Conservation (phyloP, 495 filamentous ascomycete species). For the Pseudoneurospora amorphoporcata region DNA sequence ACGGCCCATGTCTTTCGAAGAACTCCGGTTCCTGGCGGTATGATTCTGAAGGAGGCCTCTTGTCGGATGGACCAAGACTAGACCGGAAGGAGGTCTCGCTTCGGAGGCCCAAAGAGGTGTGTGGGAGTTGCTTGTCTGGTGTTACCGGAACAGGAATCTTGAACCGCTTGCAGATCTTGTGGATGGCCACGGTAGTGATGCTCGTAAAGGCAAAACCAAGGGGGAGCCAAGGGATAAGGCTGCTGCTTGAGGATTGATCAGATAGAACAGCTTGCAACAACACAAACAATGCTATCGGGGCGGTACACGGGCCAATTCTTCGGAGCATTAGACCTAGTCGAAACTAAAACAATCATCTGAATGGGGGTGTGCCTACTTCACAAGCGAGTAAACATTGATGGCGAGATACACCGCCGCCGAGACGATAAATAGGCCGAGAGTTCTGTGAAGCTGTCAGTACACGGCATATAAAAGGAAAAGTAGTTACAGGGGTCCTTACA, state of each 20-base stretch:
- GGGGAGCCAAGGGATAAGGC: conserved; percentile 19
- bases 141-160: background rate
- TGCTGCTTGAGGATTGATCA: conserved; percentile 2
- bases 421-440: conserved; percentile 18
- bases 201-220: conserved; percentile 11
- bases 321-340: background rate
- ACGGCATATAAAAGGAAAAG: background rate
- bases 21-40: conserved; percentile 1
- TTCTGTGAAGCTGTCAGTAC: conserved; percentile 11
- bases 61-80: background rate
- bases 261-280: conserved; percentile 11
- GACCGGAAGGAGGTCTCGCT: conserved; percentile 4
- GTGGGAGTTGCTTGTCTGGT: background rate
- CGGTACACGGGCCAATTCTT: conserved; percentile 14
- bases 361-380: background rate
- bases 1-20: conserved; percentile 10
- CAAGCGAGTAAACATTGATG: background rate
- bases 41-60: background rate
- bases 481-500: conserved; percentile 16
- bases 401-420: conserved; percentile 2
- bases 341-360: background rate
- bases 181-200: conserved; percentile 9
- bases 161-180: conserved; percentile 1
- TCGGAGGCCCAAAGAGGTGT: background rate
- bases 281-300: conserved; percentile 8